Conservation (phyloP, 768 basidiomycete genomes). For the Holtermanniella nyarrowii region DNA sequence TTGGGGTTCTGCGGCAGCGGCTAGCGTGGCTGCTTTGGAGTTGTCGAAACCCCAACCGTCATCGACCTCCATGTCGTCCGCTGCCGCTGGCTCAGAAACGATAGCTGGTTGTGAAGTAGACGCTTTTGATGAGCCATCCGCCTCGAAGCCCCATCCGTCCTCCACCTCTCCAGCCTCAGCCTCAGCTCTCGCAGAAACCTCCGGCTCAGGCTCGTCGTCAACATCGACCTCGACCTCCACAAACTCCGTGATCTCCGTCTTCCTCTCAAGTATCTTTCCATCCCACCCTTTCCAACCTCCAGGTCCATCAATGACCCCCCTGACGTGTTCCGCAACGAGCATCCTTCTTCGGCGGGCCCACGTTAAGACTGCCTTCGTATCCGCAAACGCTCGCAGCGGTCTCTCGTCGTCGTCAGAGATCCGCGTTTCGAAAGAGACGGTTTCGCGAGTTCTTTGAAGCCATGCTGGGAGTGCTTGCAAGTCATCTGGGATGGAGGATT, state of each 20-base stretch:
- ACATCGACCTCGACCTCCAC: slow-evolving; percentile 30
- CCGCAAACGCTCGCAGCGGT: slow-evolving; percentile 58
- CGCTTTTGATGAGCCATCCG: slow-evolving; percentile 27
- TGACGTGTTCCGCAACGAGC: slow-evolving; percentile 54
- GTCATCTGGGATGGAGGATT: slow-evolving; percentile 60
- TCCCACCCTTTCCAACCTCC: slow-evolving; percentile 32
- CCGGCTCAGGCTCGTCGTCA: slow-evolving; percentile 7
- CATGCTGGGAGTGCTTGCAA: slow-evolving; percentile 54
- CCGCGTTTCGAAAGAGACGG: slow-evolving; percentile 58
- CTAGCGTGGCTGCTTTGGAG: no score
- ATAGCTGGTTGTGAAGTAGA: slow-evolving; percentile 8
- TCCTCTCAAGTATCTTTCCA: slow-evolving; percentile 8
- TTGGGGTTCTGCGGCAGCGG: slow-evolving; percentile 35
- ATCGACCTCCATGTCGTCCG: no score
- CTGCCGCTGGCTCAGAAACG: slow-evolving; percentile 21
- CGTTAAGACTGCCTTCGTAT: slow-evolving; percentile 53
- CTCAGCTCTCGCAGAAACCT: slow-evolving; percentile 11
- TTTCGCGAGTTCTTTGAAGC: slow-evolving; percentile 50
- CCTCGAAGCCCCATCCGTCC: slow-evolving; percentile 48
- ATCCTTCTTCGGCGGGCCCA: slow-evolving; percentile 69
- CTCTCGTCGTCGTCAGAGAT: slow-evolving; percentile 42
- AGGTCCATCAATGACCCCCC: slow-evolving; percentile 47
- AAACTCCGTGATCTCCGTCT: slow-evolving; percentile 18
- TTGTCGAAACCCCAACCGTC: slow-evolving; percentile 7
- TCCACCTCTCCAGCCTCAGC: slow-evolving; percentile 36